Base-by-base conservation (phyloP, 306 rosid genomes). In the Cucurbita argyrosperma region DNA sequence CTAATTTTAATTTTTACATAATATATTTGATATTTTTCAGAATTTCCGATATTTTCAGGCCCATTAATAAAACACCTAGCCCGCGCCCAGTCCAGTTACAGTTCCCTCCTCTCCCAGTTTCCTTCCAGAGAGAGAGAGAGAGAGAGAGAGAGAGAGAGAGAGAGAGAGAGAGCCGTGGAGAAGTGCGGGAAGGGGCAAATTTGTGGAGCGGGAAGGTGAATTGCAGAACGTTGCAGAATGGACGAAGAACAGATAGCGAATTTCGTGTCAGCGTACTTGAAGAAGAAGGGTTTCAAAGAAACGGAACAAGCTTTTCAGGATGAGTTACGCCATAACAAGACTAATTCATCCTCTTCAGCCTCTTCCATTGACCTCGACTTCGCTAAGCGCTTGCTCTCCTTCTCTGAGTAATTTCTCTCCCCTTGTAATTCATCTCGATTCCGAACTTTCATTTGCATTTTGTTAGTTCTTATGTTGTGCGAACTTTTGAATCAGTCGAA, bases 251-350 rank as follows among this genome's bases (percentile, higher is more conserved):
- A 81, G 67, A 72, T 87, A 26, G 76, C 79, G 68, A 88, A 87
- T 35, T 88, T 78, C 40, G 96, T 92, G 0, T 46, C 82, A 0
- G 90, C 83, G 16, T 88, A 79, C 76, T 54, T 87, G 82, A 90
- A 84, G 92, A 88, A 82, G 84, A 90, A 84, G 78, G 96, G 96
- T 40, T 86, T 92, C 63, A 86, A 85, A 58, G 89, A 90, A 40
- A 76, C 95, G 0, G 95, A 90, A 82, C 85, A 85, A 73, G 84
- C 88, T 78, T 86, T 92, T 8, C 96, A 81, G 35, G 91, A 92
- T 69, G 96, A 90, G 39, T 82, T 87, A 30, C 83, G 82, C 50
- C 82, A 76, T 4, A 84, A 65, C 80, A 86, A 82, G 77, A 76
- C 30, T 67, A 79, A 7, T 50, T 79, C 83, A 4, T 72, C 86